Evolutionary conservation across 2,329 filamentous ascomycete species (phyloP), one percentile per base, ranked within the genome.

Genomic region (Epichloe sibirici): DNA sequence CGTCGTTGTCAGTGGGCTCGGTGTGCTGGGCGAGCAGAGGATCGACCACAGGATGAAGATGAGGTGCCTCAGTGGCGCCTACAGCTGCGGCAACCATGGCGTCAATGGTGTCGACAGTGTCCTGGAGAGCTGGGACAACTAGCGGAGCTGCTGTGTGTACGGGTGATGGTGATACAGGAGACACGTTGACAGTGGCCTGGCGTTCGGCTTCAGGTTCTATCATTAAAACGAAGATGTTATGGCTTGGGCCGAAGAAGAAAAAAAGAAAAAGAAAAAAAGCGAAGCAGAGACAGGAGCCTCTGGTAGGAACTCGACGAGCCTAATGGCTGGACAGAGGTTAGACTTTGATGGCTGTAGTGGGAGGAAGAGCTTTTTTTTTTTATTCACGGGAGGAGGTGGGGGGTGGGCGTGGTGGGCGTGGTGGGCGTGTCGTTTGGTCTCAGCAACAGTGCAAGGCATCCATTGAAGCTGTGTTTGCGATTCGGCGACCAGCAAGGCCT

Each of bases 121-220:
- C 68, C 62, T 79, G 75, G 53, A 79, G 73, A 28, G 68, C 66
- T 35, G 76, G 75, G 51, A 78, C 71, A 55, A 73, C 67, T 51
- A 72, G 64, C 45, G 74, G 66, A 28, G 73, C 71, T 52, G 72
- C 68, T 47, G 69, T 70, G 57, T 77, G 69, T 54, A 76, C 61
- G 53, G 74, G 69, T 53, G 73, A 66, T 47, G 75, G 77, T 49
- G 75, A 78, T 48, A 78, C 62, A 12, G 75, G 76, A 47, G 71
- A 76, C 53, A 79, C 67, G 64, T 74, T 69, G 66, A 75, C 75
- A 59, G 74, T 71, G 60, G 75, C 76, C 71, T 75, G 70, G 57
- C 77, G 61, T 62, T 74, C 68, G 46, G 73, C 71, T 54, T 72
- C 66, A 55, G 63, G 66, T 56, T 72, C 70, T 62, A 69, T 69